Conservation (phyloP, 208 protist genomes). For the Crithidia bombi region DNA sequence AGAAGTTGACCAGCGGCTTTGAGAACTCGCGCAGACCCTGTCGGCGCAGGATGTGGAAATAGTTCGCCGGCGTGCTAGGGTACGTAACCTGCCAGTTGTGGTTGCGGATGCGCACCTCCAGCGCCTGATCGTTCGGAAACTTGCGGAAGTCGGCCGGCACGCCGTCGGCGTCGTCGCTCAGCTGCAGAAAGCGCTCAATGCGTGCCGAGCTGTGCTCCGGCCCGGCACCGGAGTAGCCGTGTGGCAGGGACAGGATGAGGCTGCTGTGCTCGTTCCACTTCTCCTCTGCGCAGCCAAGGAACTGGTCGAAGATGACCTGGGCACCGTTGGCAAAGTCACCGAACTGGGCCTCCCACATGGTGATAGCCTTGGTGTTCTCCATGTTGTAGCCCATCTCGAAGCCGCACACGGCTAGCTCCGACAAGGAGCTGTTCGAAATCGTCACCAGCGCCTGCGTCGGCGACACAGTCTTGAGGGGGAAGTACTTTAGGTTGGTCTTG, state of each 20-base stretch:
- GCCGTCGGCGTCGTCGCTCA: conserved; percentile 91
- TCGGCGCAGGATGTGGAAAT: conserved; percentile 98
- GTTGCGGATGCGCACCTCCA: conserved; percentile 76
- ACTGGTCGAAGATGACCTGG: conserved; percentile 99
- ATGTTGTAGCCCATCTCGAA: conserved; percentile 97
- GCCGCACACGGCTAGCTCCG: conserved; percentile 97
- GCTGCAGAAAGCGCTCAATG: conserved; percentile 98
- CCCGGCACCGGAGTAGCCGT: conserved; percentile 98
- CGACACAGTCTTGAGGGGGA: conserved; percentile 73
- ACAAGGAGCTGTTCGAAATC: conserved; percentile 96
- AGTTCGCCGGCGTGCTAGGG: conserved; percentile 97
- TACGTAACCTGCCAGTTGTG: conserved; percentile 96
- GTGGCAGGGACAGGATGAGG: conserved; percentile 97
- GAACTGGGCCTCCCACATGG: conserved; percentile 99
- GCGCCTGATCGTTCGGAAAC: conserved; percentile 61
- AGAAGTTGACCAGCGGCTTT: conserved; percentile 98
- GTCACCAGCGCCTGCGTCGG: conserved; percentile 86
- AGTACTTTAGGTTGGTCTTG: conserved; percentile 90
- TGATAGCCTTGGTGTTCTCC: conserved; percentile 94
- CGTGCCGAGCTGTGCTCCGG: conserved; percentile 98
- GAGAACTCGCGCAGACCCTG: conserved; percentile 97
- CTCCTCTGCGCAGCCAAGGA: conserved; percentile 91
- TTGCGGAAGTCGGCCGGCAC: conserved; percentile 75
- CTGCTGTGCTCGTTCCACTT: conserved; percentile 97
- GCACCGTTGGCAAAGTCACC: conserved; percentile 99